Evolutionary conservation across 192 early-diverging fungal genomes (phyloP), one percentile per base, ranked within the genome.

Genomic region (Cetraspora pellucida): DNA sequence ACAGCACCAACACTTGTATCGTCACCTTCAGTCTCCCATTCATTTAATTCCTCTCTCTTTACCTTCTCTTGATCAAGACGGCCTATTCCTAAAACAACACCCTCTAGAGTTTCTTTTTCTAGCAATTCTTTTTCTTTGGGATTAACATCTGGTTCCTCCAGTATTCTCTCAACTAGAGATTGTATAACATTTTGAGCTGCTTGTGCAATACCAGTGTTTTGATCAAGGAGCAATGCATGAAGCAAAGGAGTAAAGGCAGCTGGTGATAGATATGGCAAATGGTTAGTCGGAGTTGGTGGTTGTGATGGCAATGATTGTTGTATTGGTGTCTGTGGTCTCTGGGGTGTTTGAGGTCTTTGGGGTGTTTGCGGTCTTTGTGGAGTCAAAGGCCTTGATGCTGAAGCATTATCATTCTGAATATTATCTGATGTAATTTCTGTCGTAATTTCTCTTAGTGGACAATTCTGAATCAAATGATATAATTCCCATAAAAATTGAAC

Each of bases 181-280:
- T 83, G 81, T 37, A 89, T 80, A 14, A 79, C 81, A 11, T 84
- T 70, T 57, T 86, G 82, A 0, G 85, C 81, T 37, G 85, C 78
- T 7, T 85, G 70, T 23, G 88, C 86, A 3, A 89, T 77, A 17
- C 77, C 80, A 9, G 85, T 83, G 50, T 88, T 87, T 63, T 89
- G 86, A 68, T 89, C 88, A 52, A 89, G 57, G 43, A 89, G 77
- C 14, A 89, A 78, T 11, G 82, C 84, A 55, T 83, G 78, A 49
- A 89, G 79, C 16, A 88, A 49, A 13, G 77, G 64, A 6, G 85
- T 79, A 54, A 89, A 89, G 4, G 70, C 57, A 19, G 80, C 76
- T 19, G 77, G 66, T 1, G 84, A 81, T 13, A 87, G 65, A 28
- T 83, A 79, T 27, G 77, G 80, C 10, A 72, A 69, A 45, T 59